Conservation (phyloP, 495 filamentous ascomycete species). For the Xanthoparmelia taractica region DNA sequence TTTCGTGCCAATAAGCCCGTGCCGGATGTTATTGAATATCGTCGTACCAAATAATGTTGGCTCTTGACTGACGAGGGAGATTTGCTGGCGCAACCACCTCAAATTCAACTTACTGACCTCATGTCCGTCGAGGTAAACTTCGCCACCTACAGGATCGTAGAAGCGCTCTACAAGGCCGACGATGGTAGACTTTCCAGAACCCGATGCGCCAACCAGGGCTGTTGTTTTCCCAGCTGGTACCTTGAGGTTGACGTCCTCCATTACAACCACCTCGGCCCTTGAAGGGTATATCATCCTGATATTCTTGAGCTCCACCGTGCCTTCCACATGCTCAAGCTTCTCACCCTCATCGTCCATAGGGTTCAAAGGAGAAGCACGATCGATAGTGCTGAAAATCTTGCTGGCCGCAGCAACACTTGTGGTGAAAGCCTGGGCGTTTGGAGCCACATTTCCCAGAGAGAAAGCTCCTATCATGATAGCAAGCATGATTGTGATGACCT, state of each 20-base stretch:
- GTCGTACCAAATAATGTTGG: constrained; percentile 77
- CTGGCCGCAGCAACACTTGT: constrained; percentile 72
- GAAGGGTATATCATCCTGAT: constrained; percentile 93
- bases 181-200: constrained; percentile 86
- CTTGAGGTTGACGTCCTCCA: constrained; percentile 68
- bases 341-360: constrained; percentile 62
- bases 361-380: constrained; percentile 80
- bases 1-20: constrained; percentile 81
- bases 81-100: constrained; percentile 83
- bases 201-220: constrained; percentile 79
- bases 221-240: constrained; percentile 83
- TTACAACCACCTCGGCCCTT: constrained; percentile 77
- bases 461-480: constrained; percentile 88
- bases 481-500: constrained; percentile 74
- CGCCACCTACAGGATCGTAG: constrained; percentile 77
- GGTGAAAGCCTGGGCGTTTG: constrained; percentile 76
- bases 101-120: constrained; percentile 77
- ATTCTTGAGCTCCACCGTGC: constrained; percentile 71
- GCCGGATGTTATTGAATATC: constrained; percentile 76
- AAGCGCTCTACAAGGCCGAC: constrained; percentile 89
- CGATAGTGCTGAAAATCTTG: constrained; percentile 90
- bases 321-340: constrained; percentile 63
- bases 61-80: constrained; percentile 84
- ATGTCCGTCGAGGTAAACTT: constrained; percentile 74
- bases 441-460: constrained; percentile 79